Conservation (phyloP, 2,329 filamentous ascomycete species). For the Fusarium caatingaense region DNA sequence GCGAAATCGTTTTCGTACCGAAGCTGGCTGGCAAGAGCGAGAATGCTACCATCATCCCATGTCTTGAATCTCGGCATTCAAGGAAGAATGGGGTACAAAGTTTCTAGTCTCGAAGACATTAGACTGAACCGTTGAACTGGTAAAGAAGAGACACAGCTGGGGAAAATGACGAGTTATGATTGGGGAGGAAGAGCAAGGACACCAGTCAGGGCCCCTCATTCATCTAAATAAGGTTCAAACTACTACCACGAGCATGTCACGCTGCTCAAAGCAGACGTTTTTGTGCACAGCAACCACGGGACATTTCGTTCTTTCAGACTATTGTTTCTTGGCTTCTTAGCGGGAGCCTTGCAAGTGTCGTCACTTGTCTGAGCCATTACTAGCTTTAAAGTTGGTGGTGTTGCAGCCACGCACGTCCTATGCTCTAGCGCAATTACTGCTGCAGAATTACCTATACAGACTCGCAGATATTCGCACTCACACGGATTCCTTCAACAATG, state of each 20-base stretch:
- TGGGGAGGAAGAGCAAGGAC: slow-evolving; percentile 27
- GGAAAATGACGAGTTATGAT: slow-evolving; percentile 28
- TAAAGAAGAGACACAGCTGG: slow-evolving; percentile 9
- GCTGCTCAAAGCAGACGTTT: slow-evolving; percentile 17
- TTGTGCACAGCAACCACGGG: neutral
- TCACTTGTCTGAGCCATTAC: neutral
- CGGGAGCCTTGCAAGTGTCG: neutral
- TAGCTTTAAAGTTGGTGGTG: slow-evolving; percentile 5
- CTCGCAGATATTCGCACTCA: neutral
- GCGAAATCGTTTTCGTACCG: slow-evolving; percentile 15
- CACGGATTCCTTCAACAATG: neutral
- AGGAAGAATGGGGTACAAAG: slow-evolving; percentile 9
- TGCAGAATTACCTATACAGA: slow-evolving; percentile 3
- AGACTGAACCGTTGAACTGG: slow-evolving; percentile 29
- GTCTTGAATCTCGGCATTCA: slow-evolving; percentile 29
- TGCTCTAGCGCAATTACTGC: neutral
- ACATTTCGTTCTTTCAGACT: slow-evolving; percentile 5
- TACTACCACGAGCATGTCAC: slow-evolving; percentile 25
- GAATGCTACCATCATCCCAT: slow-evolving; percentile 29
- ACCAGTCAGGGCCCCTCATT: slow-evolving; percentile 28
- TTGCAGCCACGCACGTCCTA: neutral
- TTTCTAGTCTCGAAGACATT: slow-evolving; percentile 2
- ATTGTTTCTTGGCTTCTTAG: neutral
- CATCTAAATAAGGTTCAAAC: slow-evolving; percentile 42
- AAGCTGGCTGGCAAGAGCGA: slow-evolving; percentile 10